phyloP scores from a whole-genome alignment of 2,329 filamentous ascomycete genomes.

The Neurospora sp. region DNA sequence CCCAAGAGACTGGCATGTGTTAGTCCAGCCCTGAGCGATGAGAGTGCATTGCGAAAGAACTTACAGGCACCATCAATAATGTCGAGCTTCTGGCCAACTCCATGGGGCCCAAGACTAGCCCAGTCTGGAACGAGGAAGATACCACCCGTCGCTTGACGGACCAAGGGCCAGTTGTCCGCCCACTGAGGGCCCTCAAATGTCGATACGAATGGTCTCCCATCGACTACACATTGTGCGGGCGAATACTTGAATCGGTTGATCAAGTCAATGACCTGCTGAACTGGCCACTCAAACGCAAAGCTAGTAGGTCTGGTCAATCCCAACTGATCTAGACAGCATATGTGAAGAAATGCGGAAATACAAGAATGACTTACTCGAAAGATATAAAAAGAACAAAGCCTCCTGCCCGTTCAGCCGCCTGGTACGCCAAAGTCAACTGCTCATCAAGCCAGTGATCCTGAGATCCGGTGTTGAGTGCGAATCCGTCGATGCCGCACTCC shows the following conservation, averaged over 20 bases:
- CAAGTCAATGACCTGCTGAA: constrained; percentile 17
- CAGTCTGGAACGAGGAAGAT: constrained; percentile 35
- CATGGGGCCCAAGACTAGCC: constrained; percentile 30
- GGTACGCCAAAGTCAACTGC: constrained; percentile 24
- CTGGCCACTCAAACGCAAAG: constrained; percentile 18
- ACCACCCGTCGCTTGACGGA: constrained; percentile 26
- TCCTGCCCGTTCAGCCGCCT: constrained; percentile 19
- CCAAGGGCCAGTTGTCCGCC: constrained; percentile 30
- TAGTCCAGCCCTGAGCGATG: background rate
- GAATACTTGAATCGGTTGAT: constrained; percentile 28
- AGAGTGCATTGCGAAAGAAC: background rate
- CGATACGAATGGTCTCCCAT: constrained; percentile 35
- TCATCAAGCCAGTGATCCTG: constrained; percentile 22
- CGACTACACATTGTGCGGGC: constrained; percentile 29
- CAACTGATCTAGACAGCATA: background rate
- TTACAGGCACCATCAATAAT: constrained; percentile 19
- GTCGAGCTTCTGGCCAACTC: constrained; percentile 15
- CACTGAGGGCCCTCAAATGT: constrained; percentile 39
- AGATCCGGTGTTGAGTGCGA: constrained; percentile 31
- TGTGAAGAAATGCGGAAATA: background rate
- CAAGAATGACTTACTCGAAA: constrained; percentile 16
- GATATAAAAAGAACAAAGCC: constrained; percentile 27
- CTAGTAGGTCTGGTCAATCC: constrained; percentile 14
- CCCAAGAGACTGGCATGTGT: constrained; percentile 33
- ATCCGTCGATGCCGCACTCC: constrained; percentile 29